These are phyloP conservation scores for Trichoderma sp. DNA, from an alignment of 2,329 filamentous ascomycete species.

Conservation along the genomic window DNA sequence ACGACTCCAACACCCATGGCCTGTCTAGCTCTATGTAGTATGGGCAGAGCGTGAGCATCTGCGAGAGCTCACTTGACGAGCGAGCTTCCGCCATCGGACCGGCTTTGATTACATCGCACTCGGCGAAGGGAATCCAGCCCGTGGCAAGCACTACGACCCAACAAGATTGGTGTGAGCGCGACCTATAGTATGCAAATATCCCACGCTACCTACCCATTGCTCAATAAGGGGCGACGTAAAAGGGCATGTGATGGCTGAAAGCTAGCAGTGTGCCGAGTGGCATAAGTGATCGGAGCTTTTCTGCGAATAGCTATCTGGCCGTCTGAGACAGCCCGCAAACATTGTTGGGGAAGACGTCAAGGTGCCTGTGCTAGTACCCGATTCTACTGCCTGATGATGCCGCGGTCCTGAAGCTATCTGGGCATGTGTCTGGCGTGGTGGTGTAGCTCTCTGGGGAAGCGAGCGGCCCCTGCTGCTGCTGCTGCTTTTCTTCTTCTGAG, in stretches of 20 bases:
- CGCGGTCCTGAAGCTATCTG: not conserved
- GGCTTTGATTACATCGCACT: not conserved
- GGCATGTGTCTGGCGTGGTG: not conserved
- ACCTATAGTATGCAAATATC: not conserved
- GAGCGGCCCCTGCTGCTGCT: not conserved
- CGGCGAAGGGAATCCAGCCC: not conserved
- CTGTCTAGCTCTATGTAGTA: not conserved
- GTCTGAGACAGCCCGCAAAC: slow-evolving; percentile 10
- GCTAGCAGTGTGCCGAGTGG: slow-evolving; percentile 2
- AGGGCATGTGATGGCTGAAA: slow-evolving; percentile 21
- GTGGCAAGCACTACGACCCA: not conserved
- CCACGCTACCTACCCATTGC: not conserved
- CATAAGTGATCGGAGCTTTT: slow-evolving; percentile 16
- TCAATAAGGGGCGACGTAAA: not conserved
- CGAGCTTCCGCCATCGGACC: not conserved
- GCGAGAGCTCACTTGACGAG: not conserved
- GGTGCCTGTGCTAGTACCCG: slow-evolving; percentile 21
- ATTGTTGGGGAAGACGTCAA: slow-evolving; percentile 18
- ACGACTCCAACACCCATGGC: not conserved
- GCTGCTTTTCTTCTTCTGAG: not conserved
- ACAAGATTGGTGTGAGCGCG: not conserved
- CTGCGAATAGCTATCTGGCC: slow-evolving; percentile 20
- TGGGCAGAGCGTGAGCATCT: not conserved
- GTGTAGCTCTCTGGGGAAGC: not conserved
- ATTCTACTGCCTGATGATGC: slow-evolving; percentile 7